Conservation (phyloP, 805 yeast genomes). For the Hanseniaspora occidentalis region DNA sequence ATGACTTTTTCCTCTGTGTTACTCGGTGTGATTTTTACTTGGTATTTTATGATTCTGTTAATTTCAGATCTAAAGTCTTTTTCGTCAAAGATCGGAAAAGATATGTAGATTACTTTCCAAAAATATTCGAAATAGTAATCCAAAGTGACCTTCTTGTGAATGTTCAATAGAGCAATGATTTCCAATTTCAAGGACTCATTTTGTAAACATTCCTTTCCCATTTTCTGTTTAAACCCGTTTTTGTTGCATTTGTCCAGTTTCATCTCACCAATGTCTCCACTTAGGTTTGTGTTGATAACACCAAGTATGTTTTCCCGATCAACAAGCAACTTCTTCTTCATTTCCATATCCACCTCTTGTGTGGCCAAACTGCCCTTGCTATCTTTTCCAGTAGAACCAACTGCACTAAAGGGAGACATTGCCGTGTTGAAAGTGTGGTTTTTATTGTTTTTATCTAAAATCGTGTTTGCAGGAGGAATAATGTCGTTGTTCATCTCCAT, state of each 20-base stretch:
- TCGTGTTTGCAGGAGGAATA: constrained; percentile 5
- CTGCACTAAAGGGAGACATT: neutral
- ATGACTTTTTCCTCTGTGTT: constrained; percentile 5
- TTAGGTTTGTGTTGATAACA: too few relatives aligned
- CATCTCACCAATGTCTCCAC: neutral
- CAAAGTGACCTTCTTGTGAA: neutral
- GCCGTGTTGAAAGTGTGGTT: constrained; percentile 1
- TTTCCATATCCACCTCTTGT: neutral
- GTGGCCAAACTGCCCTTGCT: neutral
- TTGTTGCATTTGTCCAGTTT: neutral
- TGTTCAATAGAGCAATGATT: neutral
- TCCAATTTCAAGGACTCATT: neutral
- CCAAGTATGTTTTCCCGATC: neutral
- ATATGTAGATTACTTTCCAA: constrained; percentile 6
- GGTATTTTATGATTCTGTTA: too few relatives aligned
- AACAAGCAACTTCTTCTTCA: neutral
- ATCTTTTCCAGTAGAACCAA: neutral
- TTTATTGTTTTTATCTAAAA: constrained; percentile 5
- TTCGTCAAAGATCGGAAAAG: constrained; percentile 5
- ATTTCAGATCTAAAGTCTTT: constrained; percentile 1
- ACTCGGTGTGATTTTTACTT: too few relatives aligned
- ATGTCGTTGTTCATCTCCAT: constrained; percentile 6
- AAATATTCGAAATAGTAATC: constrained; percentile 3
- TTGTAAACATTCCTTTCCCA: too few relatives aligned
- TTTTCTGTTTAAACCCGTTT: too few relatives aligned